Base-by-base conservation (phyloP, 2,329 filamentous ascomycete genomes). In the Calycina marina region DNA sequence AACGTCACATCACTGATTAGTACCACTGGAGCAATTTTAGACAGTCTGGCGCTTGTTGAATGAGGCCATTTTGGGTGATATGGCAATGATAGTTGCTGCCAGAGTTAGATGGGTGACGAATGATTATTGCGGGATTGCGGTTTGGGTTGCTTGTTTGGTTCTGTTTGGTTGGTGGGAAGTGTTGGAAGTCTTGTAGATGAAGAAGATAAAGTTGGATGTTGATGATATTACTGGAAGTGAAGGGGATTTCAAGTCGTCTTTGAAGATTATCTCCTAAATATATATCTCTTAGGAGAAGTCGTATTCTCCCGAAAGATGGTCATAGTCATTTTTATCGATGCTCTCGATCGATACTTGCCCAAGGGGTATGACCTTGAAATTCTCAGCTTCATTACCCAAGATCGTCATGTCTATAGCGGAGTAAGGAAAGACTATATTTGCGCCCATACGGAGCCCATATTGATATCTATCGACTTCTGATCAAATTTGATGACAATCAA, bases 1-100 rank as follows among this genome's bases (percentile, higher is more conserved):
- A 14, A 69, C 72, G 10, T 70, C 65, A 49, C 72, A 77, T 60
- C 72, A 77, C 41, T 67, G 61, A 3, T 65, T 46, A 18, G 44
- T 57, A 42, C 47, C 50, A 43, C 62, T 62, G 17, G 51, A 52
- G 46, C 63, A 65, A 14, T 8, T 25, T 62, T 51, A 6, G 45
- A 31, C 34, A 48, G 20, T n/a, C 20, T 22, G 20, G 20, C 20
- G 20, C 20, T 22, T 8, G 20, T 22, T 22, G 8, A 22, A 22
- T 9, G 20, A 22, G 8, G 20, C 20, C 20, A 8, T 9, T 22
- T 22, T 22, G 24, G 46, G 40, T 15, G 51, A 46, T 28, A 45
- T 30, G 28, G 43, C 39, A 35, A 46, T 38, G 35, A 38, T 51
- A 32, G 4, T 32, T 12, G 40, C 36, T 20, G 34, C 13, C 25